Base-by-base conservation (phyloP, 2,329 filamentous ascomycete genomes). In the Cladosporium sp. region DNA sequence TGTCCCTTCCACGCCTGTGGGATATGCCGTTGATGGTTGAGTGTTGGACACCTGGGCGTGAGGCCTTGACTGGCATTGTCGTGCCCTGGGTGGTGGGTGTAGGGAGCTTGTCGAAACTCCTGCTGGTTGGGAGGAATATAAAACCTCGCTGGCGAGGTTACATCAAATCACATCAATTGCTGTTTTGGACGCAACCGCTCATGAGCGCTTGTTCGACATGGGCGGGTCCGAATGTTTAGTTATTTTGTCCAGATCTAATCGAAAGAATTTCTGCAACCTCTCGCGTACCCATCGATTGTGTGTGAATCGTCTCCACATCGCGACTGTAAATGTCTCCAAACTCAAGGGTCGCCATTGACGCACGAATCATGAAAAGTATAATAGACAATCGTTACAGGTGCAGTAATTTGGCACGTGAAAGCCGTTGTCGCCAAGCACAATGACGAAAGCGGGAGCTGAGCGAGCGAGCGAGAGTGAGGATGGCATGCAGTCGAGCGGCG, bases 161-260 rank as follows among this genome's bases (percentile, higher is more conserved):
- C 1, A 34, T 22, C 34, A 42, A 51, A 34, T 25, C 22, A 38
- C 6, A 25, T 25, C 25, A 25, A 25, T 17, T 51, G 55, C 28
- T 51, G 28, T 30, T 43, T 56, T 49, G 52, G 42, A 47, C 30
- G 5, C 5, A 22, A 38, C 34, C 40, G 52, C 42, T 49, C 40
- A 34, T 43, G 38, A 30, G 12, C 34, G n/a, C 3, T 47, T n/a
- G 22, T 45, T 43, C 17, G 38, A 19, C 52, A 56, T 39, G 40
- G 30, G 52, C 40, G 42, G 52, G 42, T 56, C 42, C 42, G 42
- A 56, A 47, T 56, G 52, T 49, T 56, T 56, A 47, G 40, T 49
- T 15, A 45, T 28, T 56, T 56, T 49, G 52, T 49, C 28, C 52
- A 56, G 52, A 56, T 47, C 40, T 56, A 56, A 56, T 56, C 52